A percentile compares a stretch with the other conserved stretches of the same genome.
Evolutionary conservation across 2,329 filamentous ascomycete species (phyloP).

Genomic region (Alternaria atra): DNA sequence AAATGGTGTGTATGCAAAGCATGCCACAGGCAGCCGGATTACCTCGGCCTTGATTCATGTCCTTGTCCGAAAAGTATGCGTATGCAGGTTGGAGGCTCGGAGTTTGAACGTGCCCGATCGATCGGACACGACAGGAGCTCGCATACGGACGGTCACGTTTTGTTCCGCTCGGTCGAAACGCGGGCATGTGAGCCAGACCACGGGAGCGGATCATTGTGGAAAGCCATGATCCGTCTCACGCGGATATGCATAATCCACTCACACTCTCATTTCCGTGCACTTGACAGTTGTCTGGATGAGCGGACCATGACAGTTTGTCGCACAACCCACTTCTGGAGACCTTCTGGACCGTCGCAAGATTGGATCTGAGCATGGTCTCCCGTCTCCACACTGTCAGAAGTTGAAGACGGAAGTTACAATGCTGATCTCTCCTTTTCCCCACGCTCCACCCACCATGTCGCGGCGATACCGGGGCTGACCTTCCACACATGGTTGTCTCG

Average conservation of each 20-base stretch:
- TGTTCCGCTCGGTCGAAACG: slow-evolving; percentile 33
- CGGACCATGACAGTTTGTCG: slow-evolving; percentile 8
- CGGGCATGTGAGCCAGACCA: slow-evolving; percentile 18
- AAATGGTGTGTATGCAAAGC: slow-evolving; percentile 7
- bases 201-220: slow-evolving; percentile 19
- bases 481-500: slow-evolving; percentile 13
- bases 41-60: slow-evolving; percentile 10
- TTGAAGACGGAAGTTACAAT: slow-evolving; percentile 20
- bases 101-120: slow-evolving; percentile 18
- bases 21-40: slow-evolving; percentile 12
- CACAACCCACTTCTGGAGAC: slow-evolving; percentile 3
- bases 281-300: slow-evolving; percentile 8
- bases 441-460: slow-evolving; percentile 14
- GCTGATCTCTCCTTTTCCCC: slow-evolving; percentile 30
- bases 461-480: slow-evolving; percentile 8
- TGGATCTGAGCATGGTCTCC: slow-evolving; percentile 21
- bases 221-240: slow-evolving; percentile 16
- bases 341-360: slow-evolving; percentile 14
- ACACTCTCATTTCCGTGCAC: neutral
- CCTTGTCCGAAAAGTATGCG: slow-evolving; percentile 5
- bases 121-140: slow-evolving; percentile 12
- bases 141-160: slow-evolving; percentile 13
- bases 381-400: slow-evolving; percentile 27
- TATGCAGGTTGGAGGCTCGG: slow-evolving; percentile 10
- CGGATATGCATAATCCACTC: slow-evolving; percentile 1